Evolutionary conservation across 495 filamentous ascomycete species (phyloP).

Genomic region (Talaromyces wortmannii): DNA sequence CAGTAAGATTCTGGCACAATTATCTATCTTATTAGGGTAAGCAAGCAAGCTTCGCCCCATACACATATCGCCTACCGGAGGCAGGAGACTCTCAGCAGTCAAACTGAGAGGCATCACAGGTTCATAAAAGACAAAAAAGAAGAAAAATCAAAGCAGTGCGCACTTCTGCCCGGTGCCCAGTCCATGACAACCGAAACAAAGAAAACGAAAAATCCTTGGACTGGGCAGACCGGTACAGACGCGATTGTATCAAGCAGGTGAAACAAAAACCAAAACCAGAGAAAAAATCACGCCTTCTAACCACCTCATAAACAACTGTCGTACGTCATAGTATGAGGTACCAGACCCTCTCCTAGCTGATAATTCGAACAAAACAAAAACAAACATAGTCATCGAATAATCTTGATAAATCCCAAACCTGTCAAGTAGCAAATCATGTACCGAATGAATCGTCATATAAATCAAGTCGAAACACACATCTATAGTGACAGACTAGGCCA

Average conservation of each 20-base stretch:
- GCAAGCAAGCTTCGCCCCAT: too few species aligned
- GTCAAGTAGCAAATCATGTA: background rate
- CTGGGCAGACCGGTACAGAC: constrained; percentile 32
- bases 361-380: background rate
- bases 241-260: constrained; percentile 44
- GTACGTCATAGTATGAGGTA: background rate
- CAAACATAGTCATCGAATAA: background rate
- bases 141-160: constrained; percentile 33
- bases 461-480: background rate
- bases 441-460: background rate
- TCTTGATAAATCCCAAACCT: background rate
- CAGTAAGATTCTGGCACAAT: too few species aligned
- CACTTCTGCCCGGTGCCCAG: constrained; percentile 40
- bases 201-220: constrained; percentile 15
- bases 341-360: background rate
- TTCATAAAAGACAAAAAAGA: constrained; percentile 2
- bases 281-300: constrained; percentile 4
- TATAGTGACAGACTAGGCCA: background rate
- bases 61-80: too few species aligned
- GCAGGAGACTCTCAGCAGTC: too few species aligned
- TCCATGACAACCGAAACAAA: constrained; percentile 11
- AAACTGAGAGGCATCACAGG: too few species aligned
- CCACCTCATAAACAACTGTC: background rate
- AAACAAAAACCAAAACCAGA: constrained; percentile 25
- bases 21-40: too few species aligned